These are phyloP conservation scores for Begonia masoniana DNA, from an alignment of 306 rosid genomes.

Conservation along the genomic window DNA sequence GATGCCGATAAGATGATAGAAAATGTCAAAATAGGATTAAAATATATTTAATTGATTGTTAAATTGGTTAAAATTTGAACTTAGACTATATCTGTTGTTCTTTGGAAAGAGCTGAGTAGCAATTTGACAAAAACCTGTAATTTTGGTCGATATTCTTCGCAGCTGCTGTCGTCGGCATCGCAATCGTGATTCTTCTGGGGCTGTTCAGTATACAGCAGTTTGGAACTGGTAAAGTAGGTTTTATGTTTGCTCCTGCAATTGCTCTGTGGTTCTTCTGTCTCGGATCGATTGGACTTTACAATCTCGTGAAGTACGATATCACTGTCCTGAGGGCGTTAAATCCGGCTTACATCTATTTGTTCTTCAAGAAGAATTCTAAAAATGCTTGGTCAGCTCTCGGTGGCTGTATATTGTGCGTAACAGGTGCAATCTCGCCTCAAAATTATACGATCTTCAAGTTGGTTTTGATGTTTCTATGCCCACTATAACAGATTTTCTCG, in stretches of 20 bases:
- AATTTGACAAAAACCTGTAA: background rate
- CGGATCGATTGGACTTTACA: conserved; percentile 79
- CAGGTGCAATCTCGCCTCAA: conserved; percentile 35
- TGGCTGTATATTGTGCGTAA: conserved; percentile 92
- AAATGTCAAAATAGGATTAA: no score
- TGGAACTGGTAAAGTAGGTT: conserved; percentile 84
- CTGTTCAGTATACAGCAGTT: conserved; percentile 82
- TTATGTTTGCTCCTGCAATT: conserved; percentile 78
- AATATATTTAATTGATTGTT: no score
- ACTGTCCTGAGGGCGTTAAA: conserved; percentile 76
- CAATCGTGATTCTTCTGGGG: conserved; percentile 47
- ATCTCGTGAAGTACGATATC: conserved; percentile 42
- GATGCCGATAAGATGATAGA: no score
- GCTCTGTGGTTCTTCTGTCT: conserved; percentile 89
- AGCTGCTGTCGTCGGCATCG: conserved; percentile 59
- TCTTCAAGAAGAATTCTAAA: conserved; percentile 62
- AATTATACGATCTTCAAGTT: no score
- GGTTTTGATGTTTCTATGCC: no score
- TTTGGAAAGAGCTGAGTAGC: no score
- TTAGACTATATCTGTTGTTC: no score
- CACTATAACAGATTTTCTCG: no score
- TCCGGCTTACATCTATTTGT: conserved; percentile 75
- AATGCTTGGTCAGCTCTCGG: conserved; percentile 93
- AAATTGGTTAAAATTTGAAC: no score
- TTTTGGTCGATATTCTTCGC: conserved; percentile 21